Base-by-base conservation (phyloP, 139 green algal species). In the Micractinium sp. region DNA sequence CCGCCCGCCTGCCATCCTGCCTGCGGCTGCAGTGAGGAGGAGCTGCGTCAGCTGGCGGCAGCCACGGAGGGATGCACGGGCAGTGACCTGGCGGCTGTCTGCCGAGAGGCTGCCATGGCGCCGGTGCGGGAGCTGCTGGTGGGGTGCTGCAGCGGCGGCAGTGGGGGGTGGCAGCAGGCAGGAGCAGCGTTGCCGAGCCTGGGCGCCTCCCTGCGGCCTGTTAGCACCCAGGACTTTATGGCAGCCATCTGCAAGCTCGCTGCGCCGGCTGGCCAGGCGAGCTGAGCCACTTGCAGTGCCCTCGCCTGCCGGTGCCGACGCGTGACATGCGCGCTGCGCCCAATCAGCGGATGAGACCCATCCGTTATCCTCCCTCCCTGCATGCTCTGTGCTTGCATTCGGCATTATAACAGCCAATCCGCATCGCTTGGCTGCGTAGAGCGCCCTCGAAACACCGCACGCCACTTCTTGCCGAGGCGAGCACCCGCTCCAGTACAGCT, bases 51-150 rank as follows among this genome's bases (percentile, higher is more conserved):
- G 71, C 85, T 88, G 53, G 85, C 75, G 41, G 71, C 47, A 1
- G 41, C 29, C 29, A 93, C 83, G 27, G 19, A 80, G 20, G 93
- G 94, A 29, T 94, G 88, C 87, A 95, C 93, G 79, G 93, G 93
- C 77, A 93, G 87, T 73, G 94, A 96, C 69, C 77, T 96, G 81
- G 78, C 90, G 18, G 85, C 76, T 0, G 69, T 95, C 0, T 94
- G 91, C 89, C 74, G 90, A 0, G 80, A 94, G 22, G 92, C 93
- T 18, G 93, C 87, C 60, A 95, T 96, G 93, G 87, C 88, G 31
- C 94, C 94, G 4, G 89, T 96, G 25, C 67, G 90, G 3, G 93
- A 95, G 89, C 67, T 95, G 47, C 39, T 95, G 76, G 39, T 27
- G 39, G 56, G 41, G 31, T 88, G 69, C 80, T 41, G 53, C n/a